phyloP scores from a whole-genome alignment of 768 basidiomycete genomes.

The Leucocoprinus leucothites region DNA sequence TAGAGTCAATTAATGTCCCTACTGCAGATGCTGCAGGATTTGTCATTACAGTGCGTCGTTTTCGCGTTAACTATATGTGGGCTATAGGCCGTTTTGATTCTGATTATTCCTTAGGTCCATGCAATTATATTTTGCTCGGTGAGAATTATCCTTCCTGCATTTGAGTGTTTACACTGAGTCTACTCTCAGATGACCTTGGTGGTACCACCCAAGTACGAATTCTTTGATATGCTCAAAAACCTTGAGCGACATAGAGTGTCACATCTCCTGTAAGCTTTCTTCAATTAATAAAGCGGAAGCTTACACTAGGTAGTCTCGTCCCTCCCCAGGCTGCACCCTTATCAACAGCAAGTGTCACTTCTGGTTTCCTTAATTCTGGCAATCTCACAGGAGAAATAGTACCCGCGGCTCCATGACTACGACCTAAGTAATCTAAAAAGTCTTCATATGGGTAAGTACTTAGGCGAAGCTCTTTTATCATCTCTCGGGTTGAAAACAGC shows the following conservation, averaged over 20 bases:
- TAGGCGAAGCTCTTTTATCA: too few relatives aligned
- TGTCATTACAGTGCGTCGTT: slow-evolving; percentile 43
- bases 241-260: slow-evolving; percentile 43
- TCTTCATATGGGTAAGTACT: slow-evolving; percentile 32
- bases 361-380: neutral
- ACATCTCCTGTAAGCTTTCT: slow-evolving; percentile 38
- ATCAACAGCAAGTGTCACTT: slow-evolving; percentile 41
- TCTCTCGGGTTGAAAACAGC: too few relatives aligned
- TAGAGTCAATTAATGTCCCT: neutral
- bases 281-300: neutral
- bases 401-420: slow-evolving; percentile 40
- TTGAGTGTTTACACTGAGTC: neutral
- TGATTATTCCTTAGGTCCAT: slow-evolving; percentile 41
- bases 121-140: slow-evolving; percentile 53
- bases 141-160: neutral
- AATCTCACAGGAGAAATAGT: slow-evolving; percentile 20
- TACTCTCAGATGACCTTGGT: slow-evolving; percentile 46
- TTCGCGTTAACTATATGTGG: slow-evolving; percentile 2
- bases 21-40: slow-evolving; percentile 39
- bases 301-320: slow-evolving; percentile 30
- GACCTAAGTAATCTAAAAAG: slow-evolving; percentile 35
- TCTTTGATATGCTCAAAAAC: slow-evolving; percentile 41
- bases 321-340: slow-evolving; percentile 47
- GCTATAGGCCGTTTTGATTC: too few relatives aligned
- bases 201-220: slow-evolving; percentile 42